A percentile compares a stretch with the other conserved stretches of the same genome.
phyloP scores from a whole-genome alignment of 2,329 filamentous ascomycete species.

The Pseudocercospora fijiensis region DNA sequence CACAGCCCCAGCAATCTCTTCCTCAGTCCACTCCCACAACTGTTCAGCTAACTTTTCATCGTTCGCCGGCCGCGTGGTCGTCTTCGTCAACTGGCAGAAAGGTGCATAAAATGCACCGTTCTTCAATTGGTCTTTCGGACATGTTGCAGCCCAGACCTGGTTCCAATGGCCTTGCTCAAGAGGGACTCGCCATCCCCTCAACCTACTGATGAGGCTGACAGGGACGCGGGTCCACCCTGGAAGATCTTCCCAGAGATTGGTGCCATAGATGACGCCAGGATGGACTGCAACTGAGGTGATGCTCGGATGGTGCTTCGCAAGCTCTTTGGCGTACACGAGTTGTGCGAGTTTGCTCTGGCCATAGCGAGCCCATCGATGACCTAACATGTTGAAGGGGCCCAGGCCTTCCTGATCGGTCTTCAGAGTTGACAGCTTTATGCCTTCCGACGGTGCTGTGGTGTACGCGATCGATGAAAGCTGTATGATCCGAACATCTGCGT shows the following conservation, averaged over 20 bases:
- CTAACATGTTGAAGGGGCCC: conserved; percentile 13
- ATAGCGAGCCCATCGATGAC: conserved; percentile 37
- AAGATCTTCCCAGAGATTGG: conserved; percentile 41
- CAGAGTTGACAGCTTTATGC: conserved; percentile 9
- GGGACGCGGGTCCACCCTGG: not conserved
- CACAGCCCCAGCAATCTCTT: conserved; percentile 22
- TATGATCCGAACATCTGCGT: conserved; percentile 49
- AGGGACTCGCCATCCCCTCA: not conserved
- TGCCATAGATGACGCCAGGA: conserved; percentile 49
- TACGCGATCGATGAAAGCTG: conserved; percentile 22
- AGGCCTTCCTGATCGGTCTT: conserved; percentile 13
- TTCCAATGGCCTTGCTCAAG: conserved; percentile 3
- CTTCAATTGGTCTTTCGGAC: conserved; percentile 24
- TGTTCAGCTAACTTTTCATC: conserved; percentile 26
- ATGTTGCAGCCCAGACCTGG: not conserved
- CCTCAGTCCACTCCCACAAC: conserved; percentile 37
- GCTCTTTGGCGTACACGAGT: conserved; percentile 46
- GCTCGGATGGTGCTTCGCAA: conserved; percentile 46
- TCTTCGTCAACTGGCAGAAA: conserved; percentile 23
- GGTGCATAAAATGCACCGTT: conserved; percentile 34
- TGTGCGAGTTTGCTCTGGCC: conserved; percentile 53
- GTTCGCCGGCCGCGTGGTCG: conserved; percentile 13
- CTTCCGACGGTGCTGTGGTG: not conserved
- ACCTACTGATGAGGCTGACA: not conserved
- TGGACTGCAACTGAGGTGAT: conserved; percentile 49